Conservation (phyloP, 768 basidiomycete genomes). For the Favolaschia claudopus region DNA sequence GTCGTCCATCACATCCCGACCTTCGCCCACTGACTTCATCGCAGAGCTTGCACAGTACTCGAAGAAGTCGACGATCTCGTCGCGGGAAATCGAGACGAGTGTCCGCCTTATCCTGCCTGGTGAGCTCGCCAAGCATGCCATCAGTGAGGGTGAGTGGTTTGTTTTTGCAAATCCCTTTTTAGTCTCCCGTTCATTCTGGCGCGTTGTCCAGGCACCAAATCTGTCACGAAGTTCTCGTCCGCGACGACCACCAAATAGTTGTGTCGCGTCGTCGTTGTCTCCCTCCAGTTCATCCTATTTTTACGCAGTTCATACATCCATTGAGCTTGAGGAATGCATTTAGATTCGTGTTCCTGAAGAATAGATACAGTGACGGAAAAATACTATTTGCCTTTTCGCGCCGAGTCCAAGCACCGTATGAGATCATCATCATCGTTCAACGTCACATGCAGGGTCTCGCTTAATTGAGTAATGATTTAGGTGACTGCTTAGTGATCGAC, state of each 20-base stretch:
- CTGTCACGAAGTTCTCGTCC: conserved; percentile 66
- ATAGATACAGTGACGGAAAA: too few species aligned
- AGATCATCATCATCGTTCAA: too few species aligned
- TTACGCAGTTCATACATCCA: too few species aligned
- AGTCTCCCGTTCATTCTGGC: neutral
- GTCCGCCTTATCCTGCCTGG: conserved; percentile 97
- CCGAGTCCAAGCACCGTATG: too few species aligned
- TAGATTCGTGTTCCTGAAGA: too few species aligned
- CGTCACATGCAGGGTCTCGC: too few species aligned
- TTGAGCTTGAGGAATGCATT: too few species aligned
- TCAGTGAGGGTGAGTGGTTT: conserved; percentile 70
- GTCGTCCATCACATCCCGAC: conserved; percentile 34
- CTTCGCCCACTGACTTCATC: neutral
- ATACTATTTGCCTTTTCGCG: too few species aligned
- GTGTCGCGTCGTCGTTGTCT: neutral
- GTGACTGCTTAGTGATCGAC: too few species aligned
- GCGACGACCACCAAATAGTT: conserved; percentile 45
- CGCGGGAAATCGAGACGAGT: conserved; percentile 97
- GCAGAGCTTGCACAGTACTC: conserved; percentile 97
- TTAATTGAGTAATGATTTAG: too few species aligned
- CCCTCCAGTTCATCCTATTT: conserved; percentile 22
- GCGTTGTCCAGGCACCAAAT: conserved; percentile 21
- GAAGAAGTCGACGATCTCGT: conserved; percentile 98
- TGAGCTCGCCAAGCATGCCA: conserved; percentile 93
- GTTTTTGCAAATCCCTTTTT: too few species aligned